Base-by-base conservation (phyloP, 768 basidiomycete species). In the Crassisporium funariophilum region DNA sequence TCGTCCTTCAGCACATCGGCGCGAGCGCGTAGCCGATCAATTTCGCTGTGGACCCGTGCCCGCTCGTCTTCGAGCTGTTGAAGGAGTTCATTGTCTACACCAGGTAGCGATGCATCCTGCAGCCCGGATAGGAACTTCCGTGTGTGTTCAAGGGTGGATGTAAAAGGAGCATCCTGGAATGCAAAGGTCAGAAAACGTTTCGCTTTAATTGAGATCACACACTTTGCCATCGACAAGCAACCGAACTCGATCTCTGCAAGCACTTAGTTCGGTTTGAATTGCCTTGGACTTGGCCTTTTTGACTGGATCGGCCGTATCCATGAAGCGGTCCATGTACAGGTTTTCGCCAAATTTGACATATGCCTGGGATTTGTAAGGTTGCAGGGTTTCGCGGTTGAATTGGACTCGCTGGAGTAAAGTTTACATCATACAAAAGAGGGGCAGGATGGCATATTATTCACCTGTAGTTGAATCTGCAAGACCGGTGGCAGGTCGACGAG, bases 401-500 rank as follows among this genome's bases (percentile, higher is more conserved):
- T 95, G 93, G 4, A 93, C 94, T 47, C 94, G 75, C 92, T 95
- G 55, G 17, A 41, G 41, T 38, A 37, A 52, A 41, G 51, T 55
- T 50, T 41, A 47, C 13, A 38, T 37, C 37, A 20, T 15, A 9
- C 40, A 34, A 17, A 9, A 15, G 8, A 25, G 31, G 29, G 9
- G 17, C 23, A n/a, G 13, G 44, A 35, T 23, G 25, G 8, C 40
- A 43, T 15, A 40, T 27, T 8, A 9, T 24, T 56, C 77, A 92
- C 95, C 81, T 98, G 93, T 7, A 99, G 78, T 64, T 99, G 97
- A 35, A 99, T 89, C 61, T 99, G 97, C 27, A 99, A 69, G 39
- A 98, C 65, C 2, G 92, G 91, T 1, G 97, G 97, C 12, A 93
- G 73, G 50, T 95, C 86, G 4, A 95, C 82, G 19, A 95, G 70